A percentile compares a stretch with the other conserved stretches of the same genome.
phyloP scores from a whole-genome alignment of 2,329 filamentous ascomycete genomes.

The Penicillium paneum region DNA sequence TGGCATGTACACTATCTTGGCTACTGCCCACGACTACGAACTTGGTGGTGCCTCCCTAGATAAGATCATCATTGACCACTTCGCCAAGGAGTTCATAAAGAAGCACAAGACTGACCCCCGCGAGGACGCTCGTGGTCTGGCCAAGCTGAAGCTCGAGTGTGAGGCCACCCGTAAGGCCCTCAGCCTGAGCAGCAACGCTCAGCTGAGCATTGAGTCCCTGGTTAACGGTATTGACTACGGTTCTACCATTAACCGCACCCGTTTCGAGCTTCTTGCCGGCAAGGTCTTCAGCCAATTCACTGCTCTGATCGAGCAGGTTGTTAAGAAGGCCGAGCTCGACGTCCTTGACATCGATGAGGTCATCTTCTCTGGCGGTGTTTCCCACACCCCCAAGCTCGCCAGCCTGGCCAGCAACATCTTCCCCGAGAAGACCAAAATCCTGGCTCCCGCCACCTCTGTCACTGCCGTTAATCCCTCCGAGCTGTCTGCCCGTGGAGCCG shows the following conservation, averaged over 20 bases:
- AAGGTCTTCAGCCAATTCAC: slow-evolving; percentile 89
- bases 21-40: slow-evolving; percentile 93
- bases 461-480: slow-evolving; percentile 90
- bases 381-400: slow-evolving; percentile 91
- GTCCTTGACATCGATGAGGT: slow-evolving; percentile 92
- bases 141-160: slow-evolving; percentile 88
- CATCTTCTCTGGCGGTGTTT: slow-evolving; percentile 85
- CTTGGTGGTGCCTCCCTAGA: slow-evolving; percentile 83
- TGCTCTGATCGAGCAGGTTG: slow-evolving; percentile 74
- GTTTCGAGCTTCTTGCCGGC: slow-evolving; percentile 83
- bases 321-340: slow-evolving; percentile 89
- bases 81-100: slow-evolving; percentile 98
- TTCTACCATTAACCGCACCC: slow-evolving; percentile 84
- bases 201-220: slow-evolving; percentile 89
- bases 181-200: slow-evolving; percentile 80
- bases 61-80: slow-evolving; percentile 89
- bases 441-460: slow-evolving; percentile 75
- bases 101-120: slow-evolving; percentile 89
- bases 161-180: slow-evolving; percentile 91
- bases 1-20: slow-evolving; percentile 93
- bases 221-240: slow-evolving; percentile 87
- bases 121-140: slow-evolving; percentile 73
- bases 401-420: slow-evolving; percentile 75
- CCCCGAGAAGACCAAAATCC: slow-evolving; percentile 71
- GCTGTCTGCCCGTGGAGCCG: slow-evolving; percentile 81